Percentiles rank a stretch among this genome's conserved stretches.
Conservation (phyloP, 805 yeast genomes). For the Brettanomyces bruxellensis region DNA sequence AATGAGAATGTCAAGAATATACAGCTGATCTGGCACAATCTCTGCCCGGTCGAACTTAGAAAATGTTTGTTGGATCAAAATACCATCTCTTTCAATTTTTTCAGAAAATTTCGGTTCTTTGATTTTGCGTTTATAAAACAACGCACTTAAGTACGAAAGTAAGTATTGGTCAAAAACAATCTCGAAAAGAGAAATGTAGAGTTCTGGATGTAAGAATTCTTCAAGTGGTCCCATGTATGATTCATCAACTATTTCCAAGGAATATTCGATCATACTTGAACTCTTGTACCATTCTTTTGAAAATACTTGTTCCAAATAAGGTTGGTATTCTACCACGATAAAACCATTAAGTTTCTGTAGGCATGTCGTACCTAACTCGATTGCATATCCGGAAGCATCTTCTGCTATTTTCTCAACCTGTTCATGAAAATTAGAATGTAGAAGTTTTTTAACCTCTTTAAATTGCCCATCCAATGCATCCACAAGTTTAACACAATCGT, state of each 20-base stretch:
- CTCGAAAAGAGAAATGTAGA: constrained; percentile 22
- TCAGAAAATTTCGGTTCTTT: constrained; percentile 28
- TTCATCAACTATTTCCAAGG: constrained; percentile 18
- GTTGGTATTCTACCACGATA: constrained; percentile 16
- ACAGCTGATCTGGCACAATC: constrained; percentile 10
- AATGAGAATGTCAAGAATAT: constrained; percentile 52
- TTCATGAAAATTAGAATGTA: constrained; percentile 17
- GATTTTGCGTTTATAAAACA: constrained; percentile 14
- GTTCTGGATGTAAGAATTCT: constrained; percentile 21
- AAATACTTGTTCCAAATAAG: constrained; percentile 17
- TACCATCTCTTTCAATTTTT: constrained; percentile 53
- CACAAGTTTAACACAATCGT: constrained; percentile 22
- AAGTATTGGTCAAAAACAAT: constrained; percentile 30
- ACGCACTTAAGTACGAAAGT: constrained; percentile 24
- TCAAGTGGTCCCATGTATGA: constrained; percentile 21
- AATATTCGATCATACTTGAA: constrained; percentile 16
- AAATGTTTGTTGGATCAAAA: constrained; percentile 44
- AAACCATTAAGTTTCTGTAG: constrained; percentile 17
- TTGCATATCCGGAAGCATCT: constrained; percentile 14
- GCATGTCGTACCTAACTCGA: constrained; percentile 20
- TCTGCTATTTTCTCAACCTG: constrained; percentile 11
- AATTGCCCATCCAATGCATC: constrained; percentile 20
- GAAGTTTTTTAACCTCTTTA: constrained; percentile 11
- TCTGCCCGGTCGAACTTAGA: constrained; percentile 28
- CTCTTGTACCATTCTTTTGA: constrained; percentile 22